Evolutionary conservation across 2,329 filamentous ascomycete genomes (phyloP).

Genomic region (Fusarium fracticaudum): DNA sequence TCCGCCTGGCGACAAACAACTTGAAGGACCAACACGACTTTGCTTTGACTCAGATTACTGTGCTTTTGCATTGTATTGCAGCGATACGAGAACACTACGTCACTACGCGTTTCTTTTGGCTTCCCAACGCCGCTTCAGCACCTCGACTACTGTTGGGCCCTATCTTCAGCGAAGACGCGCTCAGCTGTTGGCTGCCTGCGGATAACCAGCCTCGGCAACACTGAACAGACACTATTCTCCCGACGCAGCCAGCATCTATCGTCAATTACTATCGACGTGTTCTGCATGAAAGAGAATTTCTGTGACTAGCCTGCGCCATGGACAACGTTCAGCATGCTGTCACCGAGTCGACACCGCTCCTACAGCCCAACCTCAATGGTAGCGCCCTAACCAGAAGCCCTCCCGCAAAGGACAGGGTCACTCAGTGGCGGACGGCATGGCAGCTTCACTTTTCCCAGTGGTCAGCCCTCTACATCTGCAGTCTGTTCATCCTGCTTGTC

Average conservation of each 20-base stretch:
- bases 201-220: not conserved
- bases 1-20: not conserved
- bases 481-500: not conserved
- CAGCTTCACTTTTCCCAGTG: not conserved
- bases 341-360: not conserved
- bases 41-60: not conserved
- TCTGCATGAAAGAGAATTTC: rapidly evolving
- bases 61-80: not conserved
- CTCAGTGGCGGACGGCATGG: not conserved
- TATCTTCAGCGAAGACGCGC: not conserved
- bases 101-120: not conserved
- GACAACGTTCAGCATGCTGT: not conserved
- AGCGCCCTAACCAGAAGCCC: not conserved
- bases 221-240: not conserved
- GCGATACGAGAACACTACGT: not conserved
- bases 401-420: too few relatives aligned
- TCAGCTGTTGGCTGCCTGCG: not conserved
- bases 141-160: not conserved
- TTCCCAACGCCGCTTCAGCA: rapidly evolving
- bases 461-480: not conserved
- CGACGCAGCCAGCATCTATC: not conserved
- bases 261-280: rapidly evolving
- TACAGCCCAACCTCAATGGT: not conserved
- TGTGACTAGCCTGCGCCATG: not conserved
- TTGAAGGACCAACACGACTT: not conserved